These are phyloP conservation scores for Rhodofomes roseus DNA, from an alignment of 1,284 basidiomycete genomes.

Conservation along the genomic window DNA sequence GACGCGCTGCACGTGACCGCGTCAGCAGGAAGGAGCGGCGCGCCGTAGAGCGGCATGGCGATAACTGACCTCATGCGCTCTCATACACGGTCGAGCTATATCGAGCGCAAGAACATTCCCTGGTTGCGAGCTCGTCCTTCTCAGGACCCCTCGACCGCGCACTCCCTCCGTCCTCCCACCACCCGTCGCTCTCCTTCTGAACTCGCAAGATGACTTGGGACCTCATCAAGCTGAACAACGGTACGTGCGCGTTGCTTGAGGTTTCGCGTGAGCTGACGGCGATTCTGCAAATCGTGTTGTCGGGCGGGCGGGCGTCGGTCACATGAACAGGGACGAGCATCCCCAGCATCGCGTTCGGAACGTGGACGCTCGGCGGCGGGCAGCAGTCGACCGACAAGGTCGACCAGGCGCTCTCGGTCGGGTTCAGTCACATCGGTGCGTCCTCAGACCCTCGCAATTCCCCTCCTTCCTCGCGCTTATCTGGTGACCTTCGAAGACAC, in stretches of 20 bases:
- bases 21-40: neutral
- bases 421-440: constrained; percentile 29
- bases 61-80: neutral
- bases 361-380: constrained; percentile 44
- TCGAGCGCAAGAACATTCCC: neutral
- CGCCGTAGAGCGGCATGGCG: neutral
- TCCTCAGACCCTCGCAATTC: no score
- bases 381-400: constrained; percentile 28
- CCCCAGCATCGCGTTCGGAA: constrained; percentile 54
- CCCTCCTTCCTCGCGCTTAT: neutral
- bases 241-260: constrained; percentile 27
- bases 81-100: neutral
- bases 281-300: neutral
- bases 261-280: neutral
- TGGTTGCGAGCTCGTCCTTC: neutral
- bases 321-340: constrained; percentile 37
- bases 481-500: constrained; percentile 18
- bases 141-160: neutral
- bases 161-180: neutral
- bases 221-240: constrained; percentile 47
- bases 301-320: neutral
- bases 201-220: constrained; percentile 43
- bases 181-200: neutral
- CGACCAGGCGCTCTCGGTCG: constrained; percentile 28
- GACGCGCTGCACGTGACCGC: neutral